Evolutionary conservation across 768 basidiomycete species (phyloP), one percentile per base, ranked within the genome.

Genomic region (Suillus spraguei): DNA sequence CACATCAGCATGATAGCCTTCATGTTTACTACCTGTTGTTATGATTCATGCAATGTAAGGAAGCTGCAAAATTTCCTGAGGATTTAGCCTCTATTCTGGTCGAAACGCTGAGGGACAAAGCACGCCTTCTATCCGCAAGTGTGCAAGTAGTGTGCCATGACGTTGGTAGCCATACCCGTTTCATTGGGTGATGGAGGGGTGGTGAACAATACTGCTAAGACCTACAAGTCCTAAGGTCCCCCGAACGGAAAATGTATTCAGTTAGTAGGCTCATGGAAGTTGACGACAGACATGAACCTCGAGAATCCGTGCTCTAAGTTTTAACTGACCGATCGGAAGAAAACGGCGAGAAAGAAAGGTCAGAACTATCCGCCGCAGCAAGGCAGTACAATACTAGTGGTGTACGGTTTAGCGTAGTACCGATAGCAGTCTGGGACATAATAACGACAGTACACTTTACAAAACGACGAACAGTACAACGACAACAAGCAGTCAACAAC

Each of bases 41-140:
- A 58, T 58, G 24, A 20, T 39, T n/a, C 24, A 41, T 41, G 24
- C 56, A 41, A 24, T 58, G 56, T 58, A 28, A 58, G 24, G 24
- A 22, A 3, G 24, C 56, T 33, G 39, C 14, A 56, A 20, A 5
- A 7, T 4, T 10, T 20, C 20, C n/a, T 20, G 9, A 24, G 16
- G 14, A 24, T 17, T 14, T 38, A 39, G 5, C 4, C 10, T 24
- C 11, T 24, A 10, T 16, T 16, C 14, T 38, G 22, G 38, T 39
- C 24, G 17, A 10, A 5, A 24, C 22, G 4, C 0, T 3, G n/a
- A 5, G 35, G 35, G 6, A 22, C 14, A 2, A 9, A 36, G n/a
- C n/a, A n/a, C 33, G 7, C 9, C 2, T 24, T 24, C 49, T 50
- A 16, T 22, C 22, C 46, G 9, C 5, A 7, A 24, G 47, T 13